phyloP scores from a whole-genome alignment of 306 rosid genomes.

The Glycine tomentella region DNA sequence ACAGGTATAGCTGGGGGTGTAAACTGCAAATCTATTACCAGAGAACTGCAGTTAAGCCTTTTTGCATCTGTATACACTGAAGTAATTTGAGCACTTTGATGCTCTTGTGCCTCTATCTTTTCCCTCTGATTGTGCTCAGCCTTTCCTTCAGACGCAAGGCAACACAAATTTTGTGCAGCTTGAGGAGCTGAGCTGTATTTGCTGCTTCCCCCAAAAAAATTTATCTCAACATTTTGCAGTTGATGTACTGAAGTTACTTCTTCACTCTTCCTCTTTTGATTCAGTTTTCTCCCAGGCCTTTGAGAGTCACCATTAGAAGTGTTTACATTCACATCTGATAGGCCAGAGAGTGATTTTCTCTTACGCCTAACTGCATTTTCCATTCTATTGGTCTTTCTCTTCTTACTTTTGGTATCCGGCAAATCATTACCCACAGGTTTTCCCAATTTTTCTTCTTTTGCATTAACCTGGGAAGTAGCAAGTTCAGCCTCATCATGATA shows the following conservation, averaged over 20 bases:
- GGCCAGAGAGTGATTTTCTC: conserved; percentile 69
- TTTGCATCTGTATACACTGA: conserved; percentile 33
- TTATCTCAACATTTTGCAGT: conserved; percentile 51
- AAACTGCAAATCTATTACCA: conserved; percentile 58
- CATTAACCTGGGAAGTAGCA: conserved; percentile 44
- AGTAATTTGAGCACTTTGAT: conserved; percentile 36
- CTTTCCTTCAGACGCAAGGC: conserved; percentile 53
- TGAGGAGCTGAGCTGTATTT: conserved; percentile 36
- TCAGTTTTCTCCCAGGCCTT: conserved; percentile 29
- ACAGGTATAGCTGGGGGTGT: conserved; percentile 27
- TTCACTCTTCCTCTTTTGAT: conserved; percentile 46
- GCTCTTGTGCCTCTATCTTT: conserved; percentile 37
- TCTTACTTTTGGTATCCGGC: conserved; percentile 34
- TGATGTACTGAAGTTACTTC: conserved; percentile 35
- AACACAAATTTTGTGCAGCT: conserved; percentile 36
- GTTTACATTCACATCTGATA: conserved; percentile 60
- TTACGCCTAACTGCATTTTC: conserved; percentile 52
- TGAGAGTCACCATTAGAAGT: conserved; percentile 32
- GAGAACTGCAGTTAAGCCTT: conserved; percentile 45
- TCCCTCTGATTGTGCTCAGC: conserved; percentile 53
- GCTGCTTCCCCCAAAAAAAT: conserved; percentile 57
- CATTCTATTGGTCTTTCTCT: conserved; percentile 47
- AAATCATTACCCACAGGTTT: conserved; percentile 34
- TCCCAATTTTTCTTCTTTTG: conserved; percentile 41
- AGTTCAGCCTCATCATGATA: conserved; percentile 68